A percentile compares a stretch with the other conserved stretches of the same genome.
These are phyloP conservation scores for Micractinium conductrix DNA, from an alignment of 139 green algal genomes.

Conservation along the genomic window DNA sequence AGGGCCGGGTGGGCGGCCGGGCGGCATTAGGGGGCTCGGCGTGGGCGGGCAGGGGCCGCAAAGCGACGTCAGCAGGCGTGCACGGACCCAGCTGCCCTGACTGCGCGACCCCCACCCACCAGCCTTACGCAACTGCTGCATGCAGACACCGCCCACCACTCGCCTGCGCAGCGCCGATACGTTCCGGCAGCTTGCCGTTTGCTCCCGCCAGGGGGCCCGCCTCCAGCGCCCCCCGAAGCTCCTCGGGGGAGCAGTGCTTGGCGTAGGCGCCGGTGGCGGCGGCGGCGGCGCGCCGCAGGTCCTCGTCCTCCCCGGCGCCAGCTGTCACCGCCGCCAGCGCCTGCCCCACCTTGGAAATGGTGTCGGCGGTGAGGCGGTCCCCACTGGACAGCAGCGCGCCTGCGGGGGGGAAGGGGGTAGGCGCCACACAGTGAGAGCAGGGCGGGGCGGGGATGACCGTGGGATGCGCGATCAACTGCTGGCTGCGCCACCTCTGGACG, in stretches of 20 bases:
- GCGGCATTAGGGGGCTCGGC: too few relatives aligned
- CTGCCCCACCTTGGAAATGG: slow-evolving; percentile 62
- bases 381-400: slow-evolving; percentile 64
- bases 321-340: slow-evolving; percentile 23
- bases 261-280: slow-evolving; percentile 45
- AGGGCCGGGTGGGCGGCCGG: too few relatives aligned
- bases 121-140: too few relatives aligned
- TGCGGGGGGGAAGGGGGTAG: not conserved
- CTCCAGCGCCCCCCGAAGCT: slow-evolving; percentile 46
- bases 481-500: too few relatives aligned
- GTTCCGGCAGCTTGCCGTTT: slow-evolving; percentile 14
- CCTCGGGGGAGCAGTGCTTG: slow-evolving; percentile 24
- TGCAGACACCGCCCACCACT: not conserved
- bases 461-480: not conserved
- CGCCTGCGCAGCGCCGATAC: slow-evolving; percentile 3
- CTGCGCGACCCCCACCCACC: too few relatives aligned
- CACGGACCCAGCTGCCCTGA: too few relatives aligned
- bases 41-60: too few relatives aligned
- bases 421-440: too few relatives aligned
- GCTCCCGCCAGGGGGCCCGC: slow-evolving; percentile 44
- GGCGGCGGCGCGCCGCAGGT: slow-evolving; percentile 32
- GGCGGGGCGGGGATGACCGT: too few relatives aligned
- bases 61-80: too few relatives aligned
- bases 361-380: slow-evolving; percentile 55
- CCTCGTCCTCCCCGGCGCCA: slow-evolving; percentile 49